These are phyloP conservation scores for Mycena kentingensis DNA, from an alignment of 768 basidiomycete species.

Conservation along the genomic window DNA sequence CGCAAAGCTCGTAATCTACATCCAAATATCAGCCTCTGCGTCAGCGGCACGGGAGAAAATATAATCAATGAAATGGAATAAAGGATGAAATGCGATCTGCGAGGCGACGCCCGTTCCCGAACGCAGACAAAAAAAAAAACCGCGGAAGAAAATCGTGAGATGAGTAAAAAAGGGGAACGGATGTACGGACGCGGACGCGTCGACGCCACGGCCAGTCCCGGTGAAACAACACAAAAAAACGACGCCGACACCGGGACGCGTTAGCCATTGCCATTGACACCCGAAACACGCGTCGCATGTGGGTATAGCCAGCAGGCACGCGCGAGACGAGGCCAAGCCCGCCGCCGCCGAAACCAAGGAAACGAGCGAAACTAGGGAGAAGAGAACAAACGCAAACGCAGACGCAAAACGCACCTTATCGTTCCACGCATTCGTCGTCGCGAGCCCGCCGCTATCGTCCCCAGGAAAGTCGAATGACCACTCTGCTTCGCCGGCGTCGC, in stretches of 20 bases:
- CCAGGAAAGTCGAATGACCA: conserved; percentile 23
- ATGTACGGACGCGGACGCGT: too few species aligned
- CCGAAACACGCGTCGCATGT: too few species aligned
- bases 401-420: conserved; percentile 11
- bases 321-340: too few species aligned
- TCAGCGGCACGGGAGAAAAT: too few species aligned
- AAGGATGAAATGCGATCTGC: too few species aligned
- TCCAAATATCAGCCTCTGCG: neutral
- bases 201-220: neutral
- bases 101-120: too few species aligned
- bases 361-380: too few species aligned
- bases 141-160: neutral
- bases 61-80: too few species aligned
- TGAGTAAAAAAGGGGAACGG: neutral
- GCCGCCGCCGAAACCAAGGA: too few species aligned
- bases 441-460: conserved; percentile 14
- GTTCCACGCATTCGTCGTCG: conserved; percentile 20
- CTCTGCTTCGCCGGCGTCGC: conserved; percentile 13
- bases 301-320: too few species aligned
- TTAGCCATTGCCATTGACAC: too few species aligned
- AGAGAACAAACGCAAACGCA: neutral
- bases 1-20: conserved; percentile 21
- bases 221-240: neutral
- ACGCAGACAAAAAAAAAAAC: neutral
- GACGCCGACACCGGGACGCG: too few species aligned